These are phyloP conservation scores for Rhizopogon roseolus DNA, from an alignment of 768 basidiomycete species.

Conservation along the genomic window DNA sequence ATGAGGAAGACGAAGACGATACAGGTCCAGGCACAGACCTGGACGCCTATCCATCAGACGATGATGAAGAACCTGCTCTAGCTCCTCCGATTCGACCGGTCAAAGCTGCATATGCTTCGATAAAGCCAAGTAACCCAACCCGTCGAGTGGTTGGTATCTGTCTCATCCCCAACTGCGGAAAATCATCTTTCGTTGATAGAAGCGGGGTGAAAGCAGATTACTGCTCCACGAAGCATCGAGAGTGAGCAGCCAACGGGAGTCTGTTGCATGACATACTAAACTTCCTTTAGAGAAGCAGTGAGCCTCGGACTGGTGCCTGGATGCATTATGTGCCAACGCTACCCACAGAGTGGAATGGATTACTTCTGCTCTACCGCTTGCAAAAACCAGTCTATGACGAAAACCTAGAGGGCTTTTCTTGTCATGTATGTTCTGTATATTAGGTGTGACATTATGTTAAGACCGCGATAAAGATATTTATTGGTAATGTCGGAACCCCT, in stretches of 20 bases:
- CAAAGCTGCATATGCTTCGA: slow-evolving; percentile 4
- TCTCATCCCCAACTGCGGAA: slow-evolving; percentile 51
- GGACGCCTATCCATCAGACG: slow-evolving; percentile 28
- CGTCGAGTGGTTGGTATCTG: slow-evolving; percentile 34
- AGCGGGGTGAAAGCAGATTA: slow-evolving; percentile 48
- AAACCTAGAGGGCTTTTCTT: slow-evolving; percentile 21
- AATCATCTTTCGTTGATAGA: slow-evolving; percentile 51
- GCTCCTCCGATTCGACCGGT: slow-evolving; percentile 8
- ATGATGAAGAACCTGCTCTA: slow-evolving; percentile 16
- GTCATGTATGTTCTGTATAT: background rate
- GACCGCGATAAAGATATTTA: background rate
- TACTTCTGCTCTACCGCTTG: slow-evolving; percentile 61
- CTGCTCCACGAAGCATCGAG: slow-evolving; percentile 57
- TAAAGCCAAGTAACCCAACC: slow-evolving; percentile 8
- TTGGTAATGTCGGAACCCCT: background rate
- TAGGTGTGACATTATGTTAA: background rate
- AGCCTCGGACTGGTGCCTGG: slow-evolving; percentile 42
- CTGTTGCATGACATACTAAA: slow-evolving; percentile 1
- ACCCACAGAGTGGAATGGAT: slow-evolving; percentile 55
- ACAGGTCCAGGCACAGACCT: slow-evolving; percentile 20
- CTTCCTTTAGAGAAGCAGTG: slow-evolving; percentile 50
- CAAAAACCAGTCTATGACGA: slow-evolving; percentile 55
- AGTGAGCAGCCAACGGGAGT: slow-evolving; percentile 38
- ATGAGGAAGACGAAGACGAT: slow-evolving; percentile 18
- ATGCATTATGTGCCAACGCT: slow-evolving; percentile 61